A percentile compares a stretch with the other conserved stretches of the same genome.
phyloP scores from a whole-genome alignment of 2,329 filamentous ascomycete genomes.

The Hypomyces rosellus region DNA sequence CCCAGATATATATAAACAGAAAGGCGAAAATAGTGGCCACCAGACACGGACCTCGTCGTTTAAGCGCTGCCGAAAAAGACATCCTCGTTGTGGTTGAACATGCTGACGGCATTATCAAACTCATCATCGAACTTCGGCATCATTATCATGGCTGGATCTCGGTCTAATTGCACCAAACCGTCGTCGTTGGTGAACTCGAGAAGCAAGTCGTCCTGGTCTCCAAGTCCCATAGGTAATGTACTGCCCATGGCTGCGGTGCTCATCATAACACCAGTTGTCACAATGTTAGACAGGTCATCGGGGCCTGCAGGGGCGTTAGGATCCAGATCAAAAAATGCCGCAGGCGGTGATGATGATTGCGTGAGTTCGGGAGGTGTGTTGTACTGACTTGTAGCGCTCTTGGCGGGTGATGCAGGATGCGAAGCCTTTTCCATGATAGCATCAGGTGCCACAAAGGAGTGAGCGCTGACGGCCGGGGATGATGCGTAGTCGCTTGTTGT shows the following conservation, averaged over 20 bases:
- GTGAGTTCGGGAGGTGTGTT: conserved; percentile 56
- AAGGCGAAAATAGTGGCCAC: not conserved
- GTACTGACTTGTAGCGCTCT: conserved; percentile 45
- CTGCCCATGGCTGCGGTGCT: conserved; percentile 27
- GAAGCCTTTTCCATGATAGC: conserved; percentile 35
- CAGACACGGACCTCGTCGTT: too few relatives aligned
- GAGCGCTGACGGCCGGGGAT: conserved; percentile 35
- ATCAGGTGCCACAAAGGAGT: conserved; percentile 43
- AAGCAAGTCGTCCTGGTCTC: conserved; percentile 38
- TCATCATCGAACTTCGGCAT: conserved; percentile 50
- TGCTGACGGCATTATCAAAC: conserved; percentile 41
- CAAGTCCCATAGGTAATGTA: conserved; percentile 27
- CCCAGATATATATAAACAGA: not conserved
- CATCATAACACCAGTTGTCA: conserved; percentile 26
- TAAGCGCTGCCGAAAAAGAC: conserved; percentile 39
- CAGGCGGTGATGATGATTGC: conserved; percentile 51
- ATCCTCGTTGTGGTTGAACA: conserved; percentile 47
- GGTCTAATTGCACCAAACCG: conserved; percentile 37
- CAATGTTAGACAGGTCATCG: conserved; percentile 26
- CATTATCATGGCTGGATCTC: conserved; percentile 43
- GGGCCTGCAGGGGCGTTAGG: conserved; percentile 27
- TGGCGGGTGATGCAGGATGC: conserved; percentile 42
- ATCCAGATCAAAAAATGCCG: conserved; percentile 43
- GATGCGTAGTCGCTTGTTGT: conserved; percentile 27
- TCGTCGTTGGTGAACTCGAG: conserved; percentile 38